Evolutionary conservation across 2,329 filamentous ascomycete genomes (phyloP).

Genomic region (Elsinoe arachidis): DNA sequence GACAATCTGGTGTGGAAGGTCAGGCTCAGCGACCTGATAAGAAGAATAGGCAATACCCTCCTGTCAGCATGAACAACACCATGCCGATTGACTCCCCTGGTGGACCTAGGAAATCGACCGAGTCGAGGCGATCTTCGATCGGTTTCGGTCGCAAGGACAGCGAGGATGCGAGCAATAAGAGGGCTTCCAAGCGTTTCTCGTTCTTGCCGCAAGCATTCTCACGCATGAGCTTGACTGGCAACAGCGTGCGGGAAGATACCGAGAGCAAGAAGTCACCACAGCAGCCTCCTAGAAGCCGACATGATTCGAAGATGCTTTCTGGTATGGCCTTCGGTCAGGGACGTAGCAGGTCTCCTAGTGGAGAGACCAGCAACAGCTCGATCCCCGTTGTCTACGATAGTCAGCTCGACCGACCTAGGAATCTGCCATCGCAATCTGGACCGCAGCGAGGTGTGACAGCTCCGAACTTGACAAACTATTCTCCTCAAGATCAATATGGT

Average conservation of each 20-base stretch:
- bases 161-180: conserved; percentile 27
- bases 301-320: conserved; percentile 25
- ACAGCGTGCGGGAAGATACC: conserved; percentile 26
- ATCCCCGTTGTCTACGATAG: conserved; percentile 37
- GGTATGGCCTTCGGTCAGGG: conserved; percentile 37
- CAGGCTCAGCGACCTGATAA: conserved; percentile 38
- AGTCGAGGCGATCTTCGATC: conserved; percentile 42
- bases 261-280: conserved; percentile 29
- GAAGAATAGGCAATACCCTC: conserved; percentile 68
- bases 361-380: conserved; percentile 34
- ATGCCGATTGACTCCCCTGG: conserved; percentile 48
- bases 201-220: conserved; percentile 43
- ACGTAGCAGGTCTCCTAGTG: conserved; percentile 36
- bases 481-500: conserved; percentile 13
- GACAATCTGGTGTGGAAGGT: conserved; percentile 21
- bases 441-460: conserved; percentile 18
- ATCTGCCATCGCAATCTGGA: conserved; percentile 20
- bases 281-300: conserved; percentile 25
- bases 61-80: conserved; percentile 77
- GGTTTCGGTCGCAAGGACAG: conserved; percentile 41
- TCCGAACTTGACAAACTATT: conserved; percentile 18
- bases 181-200: conserved; percentile 41
- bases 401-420: conserved; percentile 15
- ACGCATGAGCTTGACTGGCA: conserved; percentile 32
- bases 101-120: conserved; percentile 42